A percentile compares a stretch with the other conserved stretches of the same genome.
phyloP scores from a whole-genome alignment of 306 rosid species.

The Lathyrus oleraceus region DNA sequence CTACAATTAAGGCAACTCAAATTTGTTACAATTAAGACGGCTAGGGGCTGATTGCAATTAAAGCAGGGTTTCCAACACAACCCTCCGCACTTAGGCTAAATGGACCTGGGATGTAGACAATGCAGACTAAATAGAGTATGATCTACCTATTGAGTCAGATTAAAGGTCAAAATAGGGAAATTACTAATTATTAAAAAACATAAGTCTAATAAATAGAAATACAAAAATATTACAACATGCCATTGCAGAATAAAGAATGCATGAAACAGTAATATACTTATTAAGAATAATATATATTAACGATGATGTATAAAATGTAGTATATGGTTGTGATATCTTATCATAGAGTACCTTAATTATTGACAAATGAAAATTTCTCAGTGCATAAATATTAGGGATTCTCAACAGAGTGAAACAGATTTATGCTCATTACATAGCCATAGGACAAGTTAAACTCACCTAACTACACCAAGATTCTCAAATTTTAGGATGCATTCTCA shows the following conservation, averaged over 20 bases:
- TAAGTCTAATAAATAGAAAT: not conserved
- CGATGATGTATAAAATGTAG: constrained; percentile 17
- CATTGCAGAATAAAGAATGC: constrained; percentile 6
- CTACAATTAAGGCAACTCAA: not conserved
- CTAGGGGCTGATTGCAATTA: not conserved
- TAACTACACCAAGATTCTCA: not conserved
- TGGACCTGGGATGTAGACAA: not conserved
- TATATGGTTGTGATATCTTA: constrained; percentile 10
- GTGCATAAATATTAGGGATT: constrained; percentile 12
- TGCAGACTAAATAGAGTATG: too few species aligned
- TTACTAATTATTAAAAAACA: too few species aligned
- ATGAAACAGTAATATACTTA: not conserved
- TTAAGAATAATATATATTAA: not conserved
- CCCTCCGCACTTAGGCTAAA: not conserved
- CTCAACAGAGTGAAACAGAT: constrained; percentile 1
- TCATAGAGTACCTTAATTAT: not conserved
- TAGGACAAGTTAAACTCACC: constrained; percentile 17
- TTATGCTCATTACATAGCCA: not conserved
- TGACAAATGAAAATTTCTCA: constrained; percentile 2
- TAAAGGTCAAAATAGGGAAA: too few species aligned
- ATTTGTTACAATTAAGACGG: not conserved
- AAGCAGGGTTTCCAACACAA: not conserved
- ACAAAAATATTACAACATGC: not conserved
- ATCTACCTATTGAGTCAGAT: too few species aligned
- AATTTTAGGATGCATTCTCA: constrained; percentile 7